phyloP scores from a whole-genome alignment of 495 filamentous ascomycete species.

The Penicillium soppii region DNA sequence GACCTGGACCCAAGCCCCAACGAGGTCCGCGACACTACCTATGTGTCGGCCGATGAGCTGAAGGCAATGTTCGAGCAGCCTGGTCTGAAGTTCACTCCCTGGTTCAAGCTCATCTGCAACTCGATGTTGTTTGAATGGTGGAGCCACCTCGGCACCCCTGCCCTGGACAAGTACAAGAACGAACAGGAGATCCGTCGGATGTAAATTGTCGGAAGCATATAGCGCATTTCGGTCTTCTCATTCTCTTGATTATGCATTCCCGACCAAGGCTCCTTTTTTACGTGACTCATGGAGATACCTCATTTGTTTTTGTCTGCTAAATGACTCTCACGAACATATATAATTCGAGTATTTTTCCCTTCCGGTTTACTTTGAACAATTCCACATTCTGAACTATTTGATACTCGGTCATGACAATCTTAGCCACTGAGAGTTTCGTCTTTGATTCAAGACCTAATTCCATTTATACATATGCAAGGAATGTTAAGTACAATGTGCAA shows the following conservation, averaged over 20 bases:
- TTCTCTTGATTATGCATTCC: background rate
- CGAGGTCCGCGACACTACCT: conserved; percentile 80
- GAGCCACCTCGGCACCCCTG: conserved; percentile 74
- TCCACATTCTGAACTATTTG: background rate
- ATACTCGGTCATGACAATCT: background rate
- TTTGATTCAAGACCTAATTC: background rate
- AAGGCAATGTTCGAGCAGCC: conserved; percentile 82
- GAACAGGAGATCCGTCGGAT: conserved; percentile 89
- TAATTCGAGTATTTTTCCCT: background rate
- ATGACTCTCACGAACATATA: background rate
- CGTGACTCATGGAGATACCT: conserved; percentile 12
- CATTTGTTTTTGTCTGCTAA: background rate
- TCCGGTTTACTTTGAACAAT: background rate
- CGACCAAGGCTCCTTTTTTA: background rate
- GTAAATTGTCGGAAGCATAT: conserved; percentile 36
- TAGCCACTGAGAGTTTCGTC: too few relatives aligned
- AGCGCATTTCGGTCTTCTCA: background rate
- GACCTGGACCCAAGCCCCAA: conserved; percentile 79
- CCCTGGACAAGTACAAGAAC: conserved; percentile 78
- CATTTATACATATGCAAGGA: background rate
- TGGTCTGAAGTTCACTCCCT: conserved; percentile 84
- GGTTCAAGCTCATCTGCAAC: conserved; percentile 99
- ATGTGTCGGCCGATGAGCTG: conserved; percentile 79
- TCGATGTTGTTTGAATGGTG: conserved; percentile 99
- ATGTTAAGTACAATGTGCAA: background rate